These are phyloP conservation scores for Fomitopsis serialis DNA, from an alignment of 768 basidiomycete genomes.

Conservation along the genomic window DNA sequence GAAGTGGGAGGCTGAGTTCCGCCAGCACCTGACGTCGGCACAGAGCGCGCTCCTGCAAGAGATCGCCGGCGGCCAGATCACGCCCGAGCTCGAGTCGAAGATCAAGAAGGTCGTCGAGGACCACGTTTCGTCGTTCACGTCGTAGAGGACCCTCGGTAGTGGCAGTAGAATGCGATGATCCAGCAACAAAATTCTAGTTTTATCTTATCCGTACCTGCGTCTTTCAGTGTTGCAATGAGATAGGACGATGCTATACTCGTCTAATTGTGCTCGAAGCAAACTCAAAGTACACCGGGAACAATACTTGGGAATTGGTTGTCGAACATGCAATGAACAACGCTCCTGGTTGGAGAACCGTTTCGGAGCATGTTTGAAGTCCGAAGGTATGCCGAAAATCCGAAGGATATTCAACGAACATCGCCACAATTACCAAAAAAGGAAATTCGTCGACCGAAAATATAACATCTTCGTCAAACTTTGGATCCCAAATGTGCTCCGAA, in stretches of 20 bases:
- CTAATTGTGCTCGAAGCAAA: conserved; percentile 4
- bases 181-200: conserved; percentile 16
- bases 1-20: conserved; percentile 91
- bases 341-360: too few relatives aligned
- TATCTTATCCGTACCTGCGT: conserved; percentile 10
- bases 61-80: conserved; percentile 79
- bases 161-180: conserved; percentile 11
- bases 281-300: too few relatives aligned
- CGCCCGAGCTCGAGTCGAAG: conserved; percentile 85
- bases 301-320: too few relatives aligned
- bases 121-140: conserved; percentile 77
- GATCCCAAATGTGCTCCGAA: too few relatives aligned
- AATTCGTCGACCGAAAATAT: too few relatives aligned
- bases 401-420: too few relatives aligned
- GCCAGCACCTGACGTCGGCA: conserved; percentile 72
- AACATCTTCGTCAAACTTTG: too few relatives aligned
- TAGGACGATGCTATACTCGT: conserved; percentile 15
- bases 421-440: too few relatives aligned
- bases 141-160: conserved; percentile 16
- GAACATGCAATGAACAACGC: too few relatives aligned
- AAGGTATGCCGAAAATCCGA: too few relatives aligned
- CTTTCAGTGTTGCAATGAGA: conserved; percentile 3
- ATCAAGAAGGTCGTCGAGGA: conserved; percentile 95
- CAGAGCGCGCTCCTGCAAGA: conserved; percentile 77
- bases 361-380: too few relatives aligned